phyloP scores from a whole-genome alignment of 306 rosid species.

The Vicia villosa region DNA sequence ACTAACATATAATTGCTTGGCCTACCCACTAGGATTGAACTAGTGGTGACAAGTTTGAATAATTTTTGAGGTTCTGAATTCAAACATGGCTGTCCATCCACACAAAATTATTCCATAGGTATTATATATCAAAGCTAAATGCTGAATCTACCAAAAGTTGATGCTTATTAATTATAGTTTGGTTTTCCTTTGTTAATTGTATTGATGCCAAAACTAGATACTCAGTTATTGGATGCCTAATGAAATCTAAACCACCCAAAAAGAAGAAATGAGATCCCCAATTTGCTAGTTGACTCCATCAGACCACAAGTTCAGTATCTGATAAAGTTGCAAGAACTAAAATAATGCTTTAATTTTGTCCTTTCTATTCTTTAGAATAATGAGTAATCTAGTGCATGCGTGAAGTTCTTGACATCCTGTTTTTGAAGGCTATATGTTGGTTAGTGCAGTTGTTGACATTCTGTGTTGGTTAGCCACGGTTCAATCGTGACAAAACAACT shows the following conservation, averaged over 20 bases:
- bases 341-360: slow-evolving; percentile 4
- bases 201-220: slow-evolving; percentile 33
- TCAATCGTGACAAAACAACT: no score
- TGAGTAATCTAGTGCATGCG: slow-evolving; percentile 26
- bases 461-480: no score
- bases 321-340: slow-evolving; percentile 34
- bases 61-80: background rate
- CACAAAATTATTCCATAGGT: slow-evolving; percentile 5
- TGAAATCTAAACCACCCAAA: slow-evolving; percentile 33
- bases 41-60: background rate
- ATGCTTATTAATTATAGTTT: background rate
- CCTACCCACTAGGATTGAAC: background rate
- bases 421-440: no score
- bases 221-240: slow-evolving; percentile 21
- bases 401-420: slow-evolving; percentile 18
- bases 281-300: slow-evolving; percentile 20
- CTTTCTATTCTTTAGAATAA: slow-evolving; percentile 23
- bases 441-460: no score
- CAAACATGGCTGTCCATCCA: slow-evolving; percentile 9
- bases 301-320: slow-evolving; percentile 46
- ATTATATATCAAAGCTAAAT: slow-evolving; percentile 8
- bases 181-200: slow-evolving; percentile 20
- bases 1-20: slow-evolving; percentile 13
- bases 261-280: slow-evolving; percentile 49
- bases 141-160: slow-evolving; percentile 10